These are phyloP conservation scores for Metschnikowia shivogae DNA, from an alignment of 805 yeast genomes.

Conservation along the genomic window DNA sequence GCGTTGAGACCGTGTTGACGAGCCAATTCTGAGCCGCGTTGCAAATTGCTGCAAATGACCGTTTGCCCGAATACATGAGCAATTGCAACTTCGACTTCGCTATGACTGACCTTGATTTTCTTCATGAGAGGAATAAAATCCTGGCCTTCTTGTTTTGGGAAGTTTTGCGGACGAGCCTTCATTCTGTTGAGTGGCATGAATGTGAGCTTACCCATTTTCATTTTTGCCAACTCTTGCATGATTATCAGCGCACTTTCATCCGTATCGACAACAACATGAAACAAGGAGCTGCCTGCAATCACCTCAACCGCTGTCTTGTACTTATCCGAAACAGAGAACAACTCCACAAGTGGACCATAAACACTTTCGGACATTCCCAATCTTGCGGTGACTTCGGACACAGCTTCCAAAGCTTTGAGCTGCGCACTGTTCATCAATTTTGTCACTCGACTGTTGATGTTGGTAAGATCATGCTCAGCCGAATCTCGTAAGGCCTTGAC, in stretches of 20 bases:
- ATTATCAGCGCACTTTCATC: constrained; percentile 78
- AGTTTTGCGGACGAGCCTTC: constrained; percentile 35
- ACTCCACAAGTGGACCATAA: constrained; percentile 81
- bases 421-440: constrained; percentile 74
- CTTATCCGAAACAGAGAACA: constrained; percentile 75
- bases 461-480: constrained; percentile 48
- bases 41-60: constrained; percentile 68
- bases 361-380: constrained; percentile 56
- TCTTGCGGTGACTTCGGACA: constrained; percentile 56
- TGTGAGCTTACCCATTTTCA: constrained; percentile 78
- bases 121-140: constrained; percentile 75
- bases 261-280: constrained; percentile 84
- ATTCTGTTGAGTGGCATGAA: constrained; percentile 85
- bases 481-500: constrained; percentile 54
- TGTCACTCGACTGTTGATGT: constrained; percentile 56
- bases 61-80: constrained; percentile 78
- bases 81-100: constrained; percentile 59
- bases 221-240: constrained; percentile 69
- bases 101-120: constrained; percentile 58
- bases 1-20: constrained; percentile 59
- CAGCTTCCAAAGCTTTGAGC: constrained; percentile 65
- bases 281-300: constrained; percentile 80
- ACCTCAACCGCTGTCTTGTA: constrained; percentile 85
- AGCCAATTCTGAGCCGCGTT: constrained; percentile 64
- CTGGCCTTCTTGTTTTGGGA: constrained; percentile 54